Conservation (phyloP, 805 yeast species). For the Wickerhamiella allomyrinae region DNA sequence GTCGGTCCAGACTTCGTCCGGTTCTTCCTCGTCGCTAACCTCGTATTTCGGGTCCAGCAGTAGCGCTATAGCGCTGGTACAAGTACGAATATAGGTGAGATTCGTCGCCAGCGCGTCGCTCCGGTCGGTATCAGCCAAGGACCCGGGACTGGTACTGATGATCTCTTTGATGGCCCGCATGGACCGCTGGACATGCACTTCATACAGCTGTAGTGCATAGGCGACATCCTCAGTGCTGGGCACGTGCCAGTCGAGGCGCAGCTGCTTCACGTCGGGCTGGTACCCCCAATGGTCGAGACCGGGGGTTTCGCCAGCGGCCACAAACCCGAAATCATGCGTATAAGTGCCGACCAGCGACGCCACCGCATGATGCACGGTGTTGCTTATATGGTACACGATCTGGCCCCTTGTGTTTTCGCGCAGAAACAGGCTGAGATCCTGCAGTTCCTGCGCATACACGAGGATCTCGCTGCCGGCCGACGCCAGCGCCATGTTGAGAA, state of each 20-base stretch:
- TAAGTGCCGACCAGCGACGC: constrained; percentile 44
- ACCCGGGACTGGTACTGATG: background rate
- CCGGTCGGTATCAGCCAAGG: constrained; percentile 19
- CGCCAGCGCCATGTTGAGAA: constrained; percentile 55
- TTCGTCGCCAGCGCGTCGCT: constrained; percentile 43
- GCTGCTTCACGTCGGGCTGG: constrained; percentile 13
- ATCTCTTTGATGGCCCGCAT: constrained; percentile 7
- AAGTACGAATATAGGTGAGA: constrained; percentile 42
- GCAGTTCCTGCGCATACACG: constrained; percentile 31
- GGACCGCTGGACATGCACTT: constrained; percentile 28
- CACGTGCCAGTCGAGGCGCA: constrained; percentile 59
- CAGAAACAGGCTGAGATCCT: constrained; percentile 32
- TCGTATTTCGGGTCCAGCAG: constrained; percentile 45
- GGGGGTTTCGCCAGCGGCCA: constrained; percentile 6
- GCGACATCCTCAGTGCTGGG: constrained; percentile 45
- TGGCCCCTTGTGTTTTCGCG: constrained; percentile 45
- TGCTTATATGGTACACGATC: constrained; percentile 44
- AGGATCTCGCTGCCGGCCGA: constrained; percentile 46
- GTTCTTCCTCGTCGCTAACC: constrained; percentile 11
- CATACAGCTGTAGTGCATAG: constrained; percentile 48
- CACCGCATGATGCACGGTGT: constrained; percentile 52
- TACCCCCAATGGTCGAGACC: constrained; percentile 32
- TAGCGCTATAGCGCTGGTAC: constrained; percentile 54
- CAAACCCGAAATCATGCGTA: constrained; percentile 15
- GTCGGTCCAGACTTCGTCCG: background rate